Evolutionary conservation across 2,329 filamentous ascomycete genomes (phyloP), one percentile per base, ranked within the genome.

Genomic region (Arthrobotrys megalospora): DNA sequence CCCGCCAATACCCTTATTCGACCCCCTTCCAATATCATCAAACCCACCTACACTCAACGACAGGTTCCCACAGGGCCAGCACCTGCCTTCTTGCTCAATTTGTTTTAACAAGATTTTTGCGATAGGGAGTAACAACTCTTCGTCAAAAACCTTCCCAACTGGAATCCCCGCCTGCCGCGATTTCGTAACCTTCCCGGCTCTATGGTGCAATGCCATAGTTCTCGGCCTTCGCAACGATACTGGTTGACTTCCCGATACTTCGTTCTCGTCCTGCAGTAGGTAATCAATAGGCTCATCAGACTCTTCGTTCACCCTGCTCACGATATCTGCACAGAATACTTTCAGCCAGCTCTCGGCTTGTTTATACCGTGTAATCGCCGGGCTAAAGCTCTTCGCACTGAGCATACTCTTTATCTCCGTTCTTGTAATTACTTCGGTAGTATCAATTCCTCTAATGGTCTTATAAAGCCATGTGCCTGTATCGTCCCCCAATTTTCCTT

Each of bases 341-440:
- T 91, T 88, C 45, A 99, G 86, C 96, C 96, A 99, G 77, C 90
- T 91, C 24, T 89, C 86, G 0, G 91, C 95, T 83, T 97, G 93
- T 21, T 96, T 93, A 16, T 89, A 86, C 1, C 88, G 91, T 81
- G 90, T 92, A 83, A 98, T 95, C 70, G 88, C 90, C 0, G 96
- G 96, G 28, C 93, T 88, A 82, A 99, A 99, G 0, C 94, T 96
- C 83, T 99, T 99, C 19, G 96, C 94, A 0, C 94, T 97, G 12
- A 98, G 87, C 94, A 99, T 98, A 14, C 92, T 96, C 84, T 98
- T 97, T 86, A 97, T 97, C 82, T 96, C 93, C 0, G 94, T 97
- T 64, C 95, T 88, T 32, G 93, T 89, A 82, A 93, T 97, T 80
- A 99, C 93, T 84, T 97, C 94, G 81, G 92, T 96, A 62, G 87